Evolutionary conservation across 352 stramenopile species (phyloP), one percentile per base, ranked within the genome.

Genomic region (Phytophthora pluvialis): DNA sequence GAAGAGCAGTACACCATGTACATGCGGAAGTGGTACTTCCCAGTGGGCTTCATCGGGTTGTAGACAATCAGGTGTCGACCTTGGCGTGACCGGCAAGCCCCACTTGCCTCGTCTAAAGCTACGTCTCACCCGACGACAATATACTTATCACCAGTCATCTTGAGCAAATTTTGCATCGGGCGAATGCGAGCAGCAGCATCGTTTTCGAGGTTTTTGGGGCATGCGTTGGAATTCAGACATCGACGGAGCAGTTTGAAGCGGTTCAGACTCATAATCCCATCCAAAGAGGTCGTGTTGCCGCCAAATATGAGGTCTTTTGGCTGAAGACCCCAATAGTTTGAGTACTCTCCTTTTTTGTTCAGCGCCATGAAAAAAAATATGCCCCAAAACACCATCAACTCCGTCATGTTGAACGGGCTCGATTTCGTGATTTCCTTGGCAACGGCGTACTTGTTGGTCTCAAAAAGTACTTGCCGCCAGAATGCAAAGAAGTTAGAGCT

Each of bases 341-440:
- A 7, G 12, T 49, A 49, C 25, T 49, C 26, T 3, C 43, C 21
- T 25, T 49, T 49, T 6, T 18, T 25, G 21, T 49, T 36, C 21
- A 49, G 6, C 1, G 43, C 6, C 43, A 49, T 49, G 18, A 49
- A 49, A n/a, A 33, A 49, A 1, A 49, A 6, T 21, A 49, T 49
- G 43, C 43, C 18, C 1, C 35, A 9, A 49, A 49, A 49, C 25
- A 11, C 10, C 43, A 49, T 49, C 43, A 49, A 12, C 43, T 49
- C 25, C 4, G 10, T 11, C 4, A 49, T 13, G 2, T 21, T 36
- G 25, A 49, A 35, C 25, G 43, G 43, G 9, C 8, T 49, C 28
- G 28, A 21, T 25, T 8, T 3, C 10, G 9, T 21, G 3, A 49
- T 35, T 8, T 1, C 21, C 4, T 49, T 49, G 5, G 25, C 25